phyloP scores from a whole-genome alignment of 352 stramenopile genomes.

The Pythium plurisporium region DNA sequence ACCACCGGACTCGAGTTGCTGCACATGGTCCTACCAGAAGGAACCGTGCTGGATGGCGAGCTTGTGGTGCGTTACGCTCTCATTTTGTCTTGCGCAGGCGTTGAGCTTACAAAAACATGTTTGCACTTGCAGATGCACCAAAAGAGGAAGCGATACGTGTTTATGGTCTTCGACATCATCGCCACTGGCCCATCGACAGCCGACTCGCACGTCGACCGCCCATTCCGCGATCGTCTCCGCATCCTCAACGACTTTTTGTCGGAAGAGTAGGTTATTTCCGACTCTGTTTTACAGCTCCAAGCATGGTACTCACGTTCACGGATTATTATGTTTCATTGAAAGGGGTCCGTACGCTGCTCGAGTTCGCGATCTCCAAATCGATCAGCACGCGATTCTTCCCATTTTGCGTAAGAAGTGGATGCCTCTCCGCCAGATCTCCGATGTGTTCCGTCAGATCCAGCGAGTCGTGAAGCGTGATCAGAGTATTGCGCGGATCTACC shows the following conservation, averaged over 20 bases:
- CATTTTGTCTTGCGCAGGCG: background rate
- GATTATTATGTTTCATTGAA: background rate
- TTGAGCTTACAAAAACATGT: background rate
- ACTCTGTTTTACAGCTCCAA: background rate
- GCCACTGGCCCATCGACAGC: conserved; percentile 58
- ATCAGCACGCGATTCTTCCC: conserved; percentile 58
- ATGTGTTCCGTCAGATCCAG: conserved; percentile 82
- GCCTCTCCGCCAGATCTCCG: conserved; percentile 70
- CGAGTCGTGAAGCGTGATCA: conserved; percentile 73
- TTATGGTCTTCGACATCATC: conserved; percentile 91
- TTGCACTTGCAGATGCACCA: conserved; percentile 55
- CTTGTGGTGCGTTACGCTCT: conserved; percentile 56
- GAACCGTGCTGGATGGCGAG: conserved; percentile 88
- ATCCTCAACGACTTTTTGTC: conserved; percentile 84
- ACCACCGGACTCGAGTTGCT: conserved; percentile 76
- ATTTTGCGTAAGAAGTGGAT: conserved; percentile 85
- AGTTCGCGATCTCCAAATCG: conserved; percentile 62
- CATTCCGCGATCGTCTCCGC: conserved; percentile 71
- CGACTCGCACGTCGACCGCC: conserved; percentile 76
- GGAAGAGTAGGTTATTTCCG: conserved; percentile 53
- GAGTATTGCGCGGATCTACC: conserved; percentile 74
- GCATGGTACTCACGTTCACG: background rate
- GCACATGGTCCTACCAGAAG: conserved; percentile 72
- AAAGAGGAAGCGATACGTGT: conserved; percentile 80
- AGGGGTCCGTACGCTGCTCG: conserved; percentile 67